Evolutionary conservation across 2,329 filamentous ascomycete species (phyloP).

Genomic region (Stagonosporopsis tanaceti): DNA sequence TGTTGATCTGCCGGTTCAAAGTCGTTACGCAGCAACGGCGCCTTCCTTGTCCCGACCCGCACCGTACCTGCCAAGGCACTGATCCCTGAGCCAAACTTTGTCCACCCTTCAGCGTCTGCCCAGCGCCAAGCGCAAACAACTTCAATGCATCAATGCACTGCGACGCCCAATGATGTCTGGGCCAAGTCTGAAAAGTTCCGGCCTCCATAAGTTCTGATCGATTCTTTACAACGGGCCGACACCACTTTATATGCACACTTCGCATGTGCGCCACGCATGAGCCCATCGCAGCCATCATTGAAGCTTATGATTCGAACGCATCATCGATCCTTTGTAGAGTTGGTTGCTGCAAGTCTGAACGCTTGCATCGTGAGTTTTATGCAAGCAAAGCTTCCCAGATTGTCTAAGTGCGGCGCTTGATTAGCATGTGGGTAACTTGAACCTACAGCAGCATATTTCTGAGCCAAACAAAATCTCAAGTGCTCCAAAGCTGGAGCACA

Average conservation of each 20-base stretch:
- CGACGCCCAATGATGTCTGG: neutral
- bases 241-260: neutral
- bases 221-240: neutral
- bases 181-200: neutral
- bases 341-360: neutral
- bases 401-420: no score
- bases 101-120: conserved; percentile 4
- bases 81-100: conserved; percentile 11
- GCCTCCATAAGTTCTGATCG: neutral
- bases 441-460: neutral
- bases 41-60: conserved; percentile 15
- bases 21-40: conserved; percentile 20
- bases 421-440: neutral
- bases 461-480: neutral
- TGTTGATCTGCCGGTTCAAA: conserved; percentile 15
- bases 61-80: conserved; percentile 11
- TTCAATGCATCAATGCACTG: conserved; percentile 4
- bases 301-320: neutral
- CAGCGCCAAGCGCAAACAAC: conserved; percentile 7
- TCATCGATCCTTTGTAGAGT: neutral
- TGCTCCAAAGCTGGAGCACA: neutral
- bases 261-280: neutral
- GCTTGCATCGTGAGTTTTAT: neutral
- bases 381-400: neutral
- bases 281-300: neutral